Evolutionary conservation across 2,329 filamentous ascomycete species (phyloP).

Genomic region (Phaeosphaeria sp.): DNA sequence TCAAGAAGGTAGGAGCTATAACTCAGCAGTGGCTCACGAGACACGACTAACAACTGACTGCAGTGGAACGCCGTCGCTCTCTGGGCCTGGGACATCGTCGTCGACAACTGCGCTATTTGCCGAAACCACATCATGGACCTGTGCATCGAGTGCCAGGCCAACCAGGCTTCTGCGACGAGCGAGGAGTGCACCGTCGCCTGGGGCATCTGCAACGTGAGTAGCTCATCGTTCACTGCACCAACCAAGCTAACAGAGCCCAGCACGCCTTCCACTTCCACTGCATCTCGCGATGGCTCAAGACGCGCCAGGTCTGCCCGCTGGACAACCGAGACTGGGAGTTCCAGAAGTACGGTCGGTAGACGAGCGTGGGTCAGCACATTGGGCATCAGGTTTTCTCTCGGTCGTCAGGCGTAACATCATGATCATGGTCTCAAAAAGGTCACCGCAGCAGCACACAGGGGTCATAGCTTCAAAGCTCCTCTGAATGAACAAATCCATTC

Average conservation of each 20-base stretch:
- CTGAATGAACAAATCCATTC: constrained; percentile 13
- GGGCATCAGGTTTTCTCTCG: constrained; percentile 24
- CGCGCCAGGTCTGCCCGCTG: constrained; percentile 95
- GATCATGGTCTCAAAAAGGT: constrained; percentile 28
- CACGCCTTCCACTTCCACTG: constrained; percentile 99
- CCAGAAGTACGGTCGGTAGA: constrained; percentile 88
- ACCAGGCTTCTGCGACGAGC: constrained; percentile 94
- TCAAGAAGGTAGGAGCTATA: constrained; percentile 80
- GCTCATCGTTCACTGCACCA: not conserved
- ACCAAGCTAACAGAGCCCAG: constrained; percentile 61
- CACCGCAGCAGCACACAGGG: constrained; percentile 15
- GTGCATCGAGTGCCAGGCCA: constrained; percentile 98
- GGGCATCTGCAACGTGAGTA: constrained; percentile 96
- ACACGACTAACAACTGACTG: constrained; percentile 27
- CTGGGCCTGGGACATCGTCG: constrained; percentile 99
- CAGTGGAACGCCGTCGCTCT: constrained; percentile 99
- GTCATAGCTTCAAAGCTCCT: constrained; percentile 17
- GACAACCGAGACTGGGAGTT: constrained; percentile 99
- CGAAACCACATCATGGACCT: constrained; percentile 99
- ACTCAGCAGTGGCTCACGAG: constrained; percentile 5
- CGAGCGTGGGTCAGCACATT: constrained; percentile 6
- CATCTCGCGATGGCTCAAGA: constrained; percentile 98
- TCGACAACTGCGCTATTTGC: constrained; percentile 99
- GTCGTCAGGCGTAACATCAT: constrained; percentile 29
- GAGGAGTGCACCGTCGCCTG: constrained; percentile 99